Evolutionary conservation across 2,329 filamentous ascomycete genomes (phyloP).

Genomic region (Arthroderma sp.): DNA sequence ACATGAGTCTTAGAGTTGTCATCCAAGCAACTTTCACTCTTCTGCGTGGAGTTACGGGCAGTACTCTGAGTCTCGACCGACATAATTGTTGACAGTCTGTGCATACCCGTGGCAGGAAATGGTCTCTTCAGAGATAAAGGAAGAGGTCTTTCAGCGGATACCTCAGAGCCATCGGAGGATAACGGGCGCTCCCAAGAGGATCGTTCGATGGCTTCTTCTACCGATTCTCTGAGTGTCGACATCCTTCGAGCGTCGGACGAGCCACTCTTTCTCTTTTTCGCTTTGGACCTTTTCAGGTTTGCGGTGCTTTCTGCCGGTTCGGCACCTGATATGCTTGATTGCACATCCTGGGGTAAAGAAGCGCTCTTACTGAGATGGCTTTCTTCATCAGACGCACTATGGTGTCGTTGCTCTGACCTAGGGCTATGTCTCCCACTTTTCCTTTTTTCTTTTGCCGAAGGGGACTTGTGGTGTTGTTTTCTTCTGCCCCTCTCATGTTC

Average conservation of each 20-base stretch:
- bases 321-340: no score
- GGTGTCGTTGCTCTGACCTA: background rate
- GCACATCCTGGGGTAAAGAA: no score
- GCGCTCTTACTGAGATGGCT: no score
- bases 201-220: conserved; percentile 14
- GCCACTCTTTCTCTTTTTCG: conserved; percentile 9
- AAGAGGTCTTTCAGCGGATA: conserved; percentile 26
- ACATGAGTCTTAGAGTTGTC: background rate
- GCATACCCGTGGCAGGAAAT: conserved; percentile 40
- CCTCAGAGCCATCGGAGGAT: conserved; percentile 26
- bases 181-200: conserved; percentile 18
- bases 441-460: conserved; percentile 16
- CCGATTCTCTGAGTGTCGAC: conserved; percentile 15
- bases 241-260: conserved; percentile 11
- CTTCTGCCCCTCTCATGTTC: conserved; percentile 6
- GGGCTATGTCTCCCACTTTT: background rate
- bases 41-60: background rate
- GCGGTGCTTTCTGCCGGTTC: no score
- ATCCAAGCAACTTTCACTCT: background rate
- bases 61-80: conserved; percentile 41
- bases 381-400: no score
- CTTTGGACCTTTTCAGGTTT: conserved; percentile 14
- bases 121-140: conserved; percentile 30
- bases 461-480: conserved; percentile 30
- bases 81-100: conserved; percentile 45